These are phyloP conservation scores for Ceratobasidium sp. DNA, from an alignment of 1,284 basidiomycete species.

Conservation along the genomic window DNA sequence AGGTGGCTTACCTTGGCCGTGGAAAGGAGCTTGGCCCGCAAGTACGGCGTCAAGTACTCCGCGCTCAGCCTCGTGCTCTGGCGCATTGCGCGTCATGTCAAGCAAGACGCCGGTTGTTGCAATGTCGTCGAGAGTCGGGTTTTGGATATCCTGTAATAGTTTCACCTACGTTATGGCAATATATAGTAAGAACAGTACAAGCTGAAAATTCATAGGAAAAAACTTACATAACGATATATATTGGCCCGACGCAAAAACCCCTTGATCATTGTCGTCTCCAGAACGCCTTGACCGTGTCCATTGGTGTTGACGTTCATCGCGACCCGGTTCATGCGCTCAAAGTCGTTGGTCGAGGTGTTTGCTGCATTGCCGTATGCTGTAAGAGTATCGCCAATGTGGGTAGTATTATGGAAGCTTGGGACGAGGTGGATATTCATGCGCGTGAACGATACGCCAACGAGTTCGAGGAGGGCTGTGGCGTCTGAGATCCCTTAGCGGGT, in stretches of 20 bases:
- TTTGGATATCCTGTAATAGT: neutral
- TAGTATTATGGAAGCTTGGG: conserved; percentile 1
- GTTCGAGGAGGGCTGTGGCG: neutral
- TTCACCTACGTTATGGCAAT: no score
- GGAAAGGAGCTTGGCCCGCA: no score
- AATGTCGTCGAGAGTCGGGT: no score
- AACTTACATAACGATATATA: conserved; percentile 2
- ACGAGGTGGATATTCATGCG: neutral
- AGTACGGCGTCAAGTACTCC: no score
- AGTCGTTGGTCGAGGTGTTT: neutral
- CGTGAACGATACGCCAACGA: neutral
- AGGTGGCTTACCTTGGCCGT: no score
- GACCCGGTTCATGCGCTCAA: conserved; percentile 7
- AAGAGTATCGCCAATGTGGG: neutral
- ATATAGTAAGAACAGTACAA: no score
- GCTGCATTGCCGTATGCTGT: neutral
- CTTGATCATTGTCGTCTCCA: conserved; percentile 25
- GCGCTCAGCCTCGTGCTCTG: no score
- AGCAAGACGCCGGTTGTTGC: no score
- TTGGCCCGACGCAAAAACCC: conserved; percentile 6
- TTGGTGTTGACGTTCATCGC: conserved; percentile 20
- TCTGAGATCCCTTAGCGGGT: neutral
- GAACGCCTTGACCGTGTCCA: conserved; percentile 10
- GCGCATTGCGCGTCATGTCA: no score
- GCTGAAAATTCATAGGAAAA: no score